Evolutionary conservation across 495 filamentous ascomycete genomes (phyloP), one percentile per base, ranked within the genome.

Genomic region (Aspergillus taichungensis): DNA sequence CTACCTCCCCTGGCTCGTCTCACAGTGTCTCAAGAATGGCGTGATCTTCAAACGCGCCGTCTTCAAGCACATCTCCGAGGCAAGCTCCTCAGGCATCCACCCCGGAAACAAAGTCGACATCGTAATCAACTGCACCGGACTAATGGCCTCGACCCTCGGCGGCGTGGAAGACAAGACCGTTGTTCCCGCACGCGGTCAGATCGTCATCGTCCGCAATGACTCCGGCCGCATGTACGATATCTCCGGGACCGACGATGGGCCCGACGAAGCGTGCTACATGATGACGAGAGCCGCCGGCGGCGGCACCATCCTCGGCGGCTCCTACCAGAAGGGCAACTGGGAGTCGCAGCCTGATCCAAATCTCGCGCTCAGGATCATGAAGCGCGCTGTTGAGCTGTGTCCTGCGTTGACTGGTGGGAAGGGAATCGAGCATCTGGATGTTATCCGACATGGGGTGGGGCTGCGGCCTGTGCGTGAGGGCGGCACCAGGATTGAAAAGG

Each of bases 361-460:
- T 53, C 61, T 82, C 6, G 87, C 88, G 0, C 57, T 75, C 38
- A 64, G 88, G 9, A 94, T 95, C 51, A 92, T 94, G 90, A 84
- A 79, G 67, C 66, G 88, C 6, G 76, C 72, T 4, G 65, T 92
- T 3, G 74, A 80, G 38, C 45, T 81, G 31, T 82, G 80, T 54
- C 90, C 89, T 7, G 63, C 71, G 37, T 64, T 82, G 3, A 71
- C 69, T 7, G 49, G 55, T 14, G 87, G 87, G 0, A 75, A 82
- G 62, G 88, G 87, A 0, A 69, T 77, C 14, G 82, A 90, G 56
- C 77, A 64, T 10, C 61, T 95, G 49, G 78, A 79, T 64, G 71
- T 95, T 10, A 75, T 95, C 30, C 66, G 88, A 13, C 87, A 95
- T 56, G 84, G 76, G 0, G 89, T 94, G 6, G 89, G 88, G 8